A percentile compares a stretch with the other conserved stretches of the same genome.
These are phyloP conservation scores for Saraca asoca DNA, from an alignment of 331 rosid genomes.

Conservation along the genomic window DNA sequence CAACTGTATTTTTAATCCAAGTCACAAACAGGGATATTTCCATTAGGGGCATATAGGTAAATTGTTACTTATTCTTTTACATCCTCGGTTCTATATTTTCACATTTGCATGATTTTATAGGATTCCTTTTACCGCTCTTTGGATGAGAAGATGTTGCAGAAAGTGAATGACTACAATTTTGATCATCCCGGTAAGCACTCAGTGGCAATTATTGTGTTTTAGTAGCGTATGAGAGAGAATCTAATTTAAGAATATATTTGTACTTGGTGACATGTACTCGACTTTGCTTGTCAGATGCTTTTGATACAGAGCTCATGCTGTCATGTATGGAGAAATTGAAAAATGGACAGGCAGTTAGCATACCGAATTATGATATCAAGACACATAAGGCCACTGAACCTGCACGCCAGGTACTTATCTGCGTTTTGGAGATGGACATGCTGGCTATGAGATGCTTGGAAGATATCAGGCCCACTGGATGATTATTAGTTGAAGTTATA, in stretches of 20 bases:
- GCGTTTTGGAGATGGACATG: background rate
- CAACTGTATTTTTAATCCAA: too few relatives aligned
- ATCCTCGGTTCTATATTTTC: background rate
- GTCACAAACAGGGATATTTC: too few relatives aligned
- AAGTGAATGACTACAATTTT: conserved; percentile 75
- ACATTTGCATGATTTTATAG: conserved; percentile 32
- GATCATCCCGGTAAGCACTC: conserved; percentile 85
- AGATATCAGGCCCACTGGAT: background rate
- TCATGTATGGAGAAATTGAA: conserved; percentile 69
- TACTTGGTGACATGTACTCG: background rate
- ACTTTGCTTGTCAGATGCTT: conserved; percentile 61
- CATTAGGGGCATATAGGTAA: too few relatives aligned
- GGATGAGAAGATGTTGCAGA: conserved; percentile 44
- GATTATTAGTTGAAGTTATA: background rate
- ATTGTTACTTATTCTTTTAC: too few relatives aligned
- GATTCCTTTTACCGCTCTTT: conserved; percentile 79
- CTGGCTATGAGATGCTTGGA: background rate
- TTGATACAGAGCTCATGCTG: conserved; percentile 68
- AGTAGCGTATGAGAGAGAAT: too few relatives aligned
- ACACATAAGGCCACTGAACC: conserved; percentile 52
- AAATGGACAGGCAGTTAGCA: conserved; percentile 59
- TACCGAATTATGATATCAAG: conserved; percentile 77
- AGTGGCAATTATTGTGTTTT: background rate
- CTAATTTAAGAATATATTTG: background rate
- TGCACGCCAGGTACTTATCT: conserved; percentile 58